Percentiles rank a stretch among this genome's conserved stretches.
These are phyloP conservation scores for Sarcomyxa edulis DNA, from an alignment of 768 basidiomycete species.

Conservation along the genomic window DNA sequence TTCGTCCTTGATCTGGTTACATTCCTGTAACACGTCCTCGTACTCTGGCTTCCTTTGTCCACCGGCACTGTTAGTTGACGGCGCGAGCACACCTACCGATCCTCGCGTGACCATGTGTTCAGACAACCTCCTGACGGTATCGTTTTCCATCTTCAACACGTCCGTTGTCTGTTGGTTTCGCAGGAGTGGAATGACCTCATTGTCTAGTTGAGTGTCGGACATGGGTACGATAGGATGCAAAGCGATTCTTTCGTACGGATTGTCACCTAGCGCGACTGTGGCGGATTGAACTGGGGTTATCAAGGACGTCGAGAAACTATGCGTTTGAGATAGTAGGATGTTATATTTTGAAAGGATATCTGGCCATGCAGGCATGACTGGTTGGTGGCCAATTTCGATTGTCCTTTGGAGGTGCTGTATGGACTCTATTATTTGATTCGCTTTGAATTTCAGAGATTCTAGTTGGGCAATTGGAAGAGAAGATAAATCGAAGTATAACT, in stretches of 20 bases:
- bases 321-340: constrained; percentile 76
- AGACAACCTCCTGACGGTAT: constrained; percentile 63
- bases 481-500: constrained; percentile 19
- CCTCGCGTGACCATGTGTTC: constrained; percentile 63
- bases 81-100: constrained; percentile 41
- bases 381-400: constrained; percentile 51
- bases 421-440: constrained; percentile 75
- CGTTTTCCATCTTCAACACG: constrained; percentile 66
- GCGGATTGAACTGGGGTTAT: constrained; percentile 27
- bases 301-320: constrained; percentile 66
- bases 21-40: constrained; percentile 63
- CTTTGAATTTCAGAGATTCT: constrained; percentile 73
- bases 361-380: constrained; percentile 77
- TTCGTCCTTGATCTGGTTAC: constrained; percentile 57
- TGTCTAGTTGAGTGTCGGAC: constrained; percentile 65
- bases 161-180: constrained; percentile 79
- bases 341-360: constrained; percentile 86
- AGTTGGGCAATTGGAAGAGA: constrained; percentile 60
- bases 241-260: constrained; percentile 60
- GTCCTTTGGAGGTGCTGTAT: constrained; percentile 60
- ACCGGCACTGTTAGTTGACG: constrained; percentile 17
- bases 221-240: constrained; percentile 58
- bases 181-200: constrained; percentile 66
- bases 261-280: constrained; percentile 18
- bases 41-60: constrained; percentile 36